These are phyloP conservation scores for Asterionellopsis glacialis DNA, from an alignment of 108 stramenopile genomes.

Conservation along the genomic window DNA sequence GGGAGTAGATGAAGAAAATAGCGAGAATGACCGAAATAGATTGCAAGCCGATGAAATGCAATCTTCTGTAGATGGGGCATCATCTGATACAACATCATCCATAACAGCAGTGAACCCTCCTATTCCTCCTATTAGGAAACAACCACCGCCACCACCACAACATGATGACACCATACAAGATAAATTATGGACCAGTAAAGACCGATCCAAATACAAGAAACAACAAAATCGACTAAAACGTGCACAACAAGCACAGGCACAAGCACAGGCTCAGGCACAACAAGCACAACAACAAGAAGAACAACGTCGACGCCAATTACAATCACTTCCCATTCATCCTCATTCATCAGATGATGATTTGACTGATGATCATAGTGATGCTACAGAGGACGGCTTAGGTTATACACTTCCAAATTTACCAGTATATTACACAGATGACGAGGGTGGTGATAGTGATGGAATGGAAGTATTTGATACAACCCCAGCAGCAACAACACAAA, in stretches of 20 bases:
- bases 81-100: neutral
- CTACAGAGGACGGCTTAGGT: conserved; percentile 59
- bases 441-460: conserved; percentile 12
- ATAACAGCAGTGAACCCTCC: neutral
- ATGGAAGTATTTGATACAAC: conserved; percentile 1
- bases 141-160: conserved; percentile 5
- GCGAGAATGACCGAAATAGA: neutral
- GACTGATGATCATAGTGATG: conserved; percentile 46
- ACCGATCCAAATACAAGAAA: conserved; percentile 70
- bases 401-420: conserved; percentile 83
- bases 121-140: neutral
- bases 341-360: conserved; percentile 35
- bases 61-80: neutral
- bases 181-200: conserved; percentile 75
- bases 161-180: neutral
- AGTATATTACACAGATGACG: conserved; percentile 75
- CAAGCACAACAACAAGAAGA: conserved; percentile 25
- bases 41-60: neutral
- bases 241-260: conserved; percentile 20
- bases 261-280: conserved; percentile 12
- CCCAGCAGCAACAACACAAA: conserved; percentile 11
- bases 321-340: conserved; percentile 14
- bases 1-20: neutral
- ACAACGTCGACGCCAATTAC: conserved; percentile 33
- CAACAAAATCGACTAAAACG: conserved; percentile 32